Evolutionary conservation across 2,329 filamentous ascomycete genomes (phyloP), one percentile per base, ranked within the genome.

Genomic region (Hysterium pulicare): DNA sequence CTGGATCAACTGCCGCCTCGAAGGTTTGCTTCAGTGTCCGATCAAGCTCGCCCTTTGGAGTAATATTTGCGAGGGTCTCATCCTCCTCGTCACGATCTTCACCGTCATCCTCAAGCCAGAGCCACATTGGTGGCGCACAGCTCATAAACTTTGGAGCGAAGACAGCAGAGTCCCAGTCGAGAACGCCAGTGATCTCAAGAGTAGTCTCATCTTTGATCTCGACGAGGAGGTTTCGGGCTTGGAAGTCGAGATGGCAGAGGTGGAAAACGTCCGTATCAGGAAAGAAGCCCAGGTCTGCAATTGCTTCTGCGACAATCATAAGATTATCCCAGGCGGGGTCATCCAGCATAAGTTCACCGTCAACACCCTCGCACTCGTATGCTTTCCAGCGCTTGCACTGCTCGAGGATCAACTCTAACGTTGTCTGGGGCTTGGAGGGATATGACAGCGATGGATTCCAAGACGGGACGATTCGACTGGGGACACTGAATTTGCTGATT

Each of bases 21-120:
- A 66, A 66, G 0, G 54, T 7, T 0, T 36, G 22, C 38, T 66
- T 67, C 4, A 64, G n/a, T 21, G 49, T 41, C 6, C 21, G 41
- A 2, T 53, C 40, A 11, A 47, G 37, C 1, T 43, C 37, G 1
- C 24, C 42, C 1, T 17, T 8, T 6, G 49, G 52, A 7, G 42
- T 37, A 11, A 43, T 17, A 15, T 44, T 48, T 2, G 38, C 41
- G 1, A 35, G 38, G 9, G 41, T 42, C n/a, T 57, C 47, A 19
- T 57, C 51, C 7, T 51, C 19, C 15, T 40, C 38, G 19, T 40
- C 43, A 4, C 35, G 22, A 7, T 37, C 17, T 6, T 49, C 40
- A 28, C 37, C 15, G 15, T 45, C 33, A 19, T 50, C 38, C 22
- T 22, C 34, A 7, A 15, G 34, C 57, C 56, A 61, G 4, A 61